A percentile compares a stretch with the other conserved stretches of the same genome.
phyloP scores from a whole-genome alignment of 805 yeast species.

The Danielozyma ontarioensis region DNA sequence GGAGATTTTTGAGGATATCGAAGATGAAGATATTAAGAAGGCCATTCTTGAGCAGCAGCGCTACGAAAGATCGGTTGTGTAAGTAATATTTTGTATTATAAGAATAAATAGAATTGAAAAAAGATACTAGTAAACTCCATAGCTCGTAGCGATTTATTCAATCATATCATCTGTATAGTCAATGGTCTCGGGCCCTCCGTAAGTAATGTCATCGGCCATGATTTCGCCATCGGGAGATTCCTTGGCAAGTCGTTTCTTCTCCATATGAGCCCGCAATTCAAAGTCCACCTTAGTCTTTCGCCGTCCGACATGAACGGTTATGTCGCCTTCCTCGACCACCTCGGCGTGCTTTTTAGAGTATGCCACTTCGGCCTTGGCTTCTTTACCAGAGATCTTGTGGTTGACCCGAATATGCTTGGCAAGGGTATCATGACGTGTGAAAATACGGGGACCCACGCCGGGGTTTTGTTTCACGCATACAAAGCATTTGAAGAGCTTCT shows the following conservation, averaged over 20 bases:
- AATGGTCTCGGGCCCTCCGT: no score
- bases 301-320: conserved; percentile 42
- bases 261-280: conserved; percentile 42
- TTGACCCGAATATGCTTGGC: conserved; percentile 73
- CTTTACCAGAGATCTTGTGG: conserved; percentile 42
- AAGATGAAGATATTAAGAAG: conserved; percentile 47
- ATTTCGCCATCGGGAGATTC: no score
- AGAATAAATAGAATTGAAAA: no score
- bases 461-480: conserved; percentile 73
- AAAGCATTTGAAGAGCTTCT: conserved; percentile 80
- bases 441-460: conserved; percentile 61
- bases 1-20: conserved; percentile 51
- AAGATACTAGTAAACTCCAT: no score
- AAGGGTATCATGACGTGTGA: conserved; percentile 90
- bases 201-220: no score
- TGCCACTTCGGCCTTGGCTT: conserved; percentile 44
- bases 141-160: no score
- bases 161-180: no score
- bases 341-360: conserved; percentile 42
- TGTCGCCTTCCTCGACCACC: conserved; percentile 44
- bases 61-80: conserved; percentile 31
- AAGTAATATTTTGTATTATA: no score
- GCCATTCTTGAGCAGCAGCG: conserved; percentile 63
- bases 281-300: conserved; percentile 43
- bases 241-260: conserved; percentile 20